Percentiles rank a stretch among this genome's conserved stretches.
Conservation (phyloP, 768 basidiomycete genomes). For the Lactifluus subvellereus region DNA sequence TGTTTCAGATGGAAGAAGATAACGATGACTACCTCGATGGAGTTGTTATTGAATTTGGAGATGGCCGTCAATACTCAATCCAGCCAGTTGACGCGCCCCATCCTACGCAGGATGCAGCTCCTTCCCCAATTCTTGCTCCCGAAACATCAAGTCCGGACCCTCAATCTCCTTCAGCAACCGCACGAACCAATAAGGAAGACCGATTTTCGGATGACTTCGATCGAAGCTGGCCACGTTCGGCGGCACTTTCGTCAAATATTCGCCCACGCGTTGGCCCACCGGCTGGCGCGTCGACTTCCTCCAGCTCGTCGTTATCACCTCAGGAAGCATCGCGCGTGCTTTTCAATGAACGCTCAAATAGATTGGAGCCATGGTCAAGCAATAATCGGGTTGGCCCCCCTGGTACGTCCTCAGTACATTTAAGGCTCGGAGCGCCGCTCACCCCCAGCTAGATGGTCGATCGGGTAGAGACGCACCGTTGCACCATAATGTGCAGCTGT, state of each 20-base stretch:
- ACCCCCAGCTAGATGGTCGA: conserved; percentile 36
- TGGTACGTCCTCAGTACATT: conserved; percentile 24
- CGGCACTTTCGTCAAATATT: conserved; percentile 42
- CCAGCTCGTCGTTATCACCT: conserved; percentile 42
- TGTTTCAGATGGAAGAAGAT: conserved; percentile 77
- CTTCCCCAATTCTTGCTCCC: not conserved
- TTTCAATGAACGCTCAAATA: conserved; percentile 95
- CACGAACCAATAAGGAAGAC: conserved; percentile 75
- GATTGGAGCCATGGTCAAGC: conserved; percentile 74
- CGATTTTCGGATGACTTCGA: conserved; percentile 93
- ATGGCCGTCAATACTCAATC: conserved; percentile 88
- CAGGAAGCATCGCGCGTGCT: conserved; percentile 64
- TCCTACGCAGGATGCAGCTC: conserved; percentile 22
- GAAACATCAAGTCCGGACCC: conserved; percentile 1
- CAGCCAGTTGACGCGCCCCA: conserved; percentile 40
- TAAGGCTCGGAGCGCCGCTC: conserved; percentile 32
- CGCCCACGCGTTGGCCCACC: conserved; percentile 26
- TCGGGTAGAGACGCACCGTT: conserved; percentile 42
- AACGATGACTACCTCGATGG: conserved; percentile 85
- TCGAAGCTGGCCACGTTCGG: conserved; percentile 87
- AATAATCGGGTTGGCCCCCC: conserved; percentile 40
- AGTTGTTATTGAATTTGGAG: conserved; percentile 86
- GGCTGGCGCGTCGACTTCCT: conserved; percentile 32
- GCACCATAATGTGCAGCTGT: conserved; percentile 46
- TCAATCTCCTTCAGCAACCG: conserved; percentile 26